Evolutionary conservation across 768 basidiomycete genomes (phyloP).

Genomic region (Gloeopeniophorella convolvens): DNA sequence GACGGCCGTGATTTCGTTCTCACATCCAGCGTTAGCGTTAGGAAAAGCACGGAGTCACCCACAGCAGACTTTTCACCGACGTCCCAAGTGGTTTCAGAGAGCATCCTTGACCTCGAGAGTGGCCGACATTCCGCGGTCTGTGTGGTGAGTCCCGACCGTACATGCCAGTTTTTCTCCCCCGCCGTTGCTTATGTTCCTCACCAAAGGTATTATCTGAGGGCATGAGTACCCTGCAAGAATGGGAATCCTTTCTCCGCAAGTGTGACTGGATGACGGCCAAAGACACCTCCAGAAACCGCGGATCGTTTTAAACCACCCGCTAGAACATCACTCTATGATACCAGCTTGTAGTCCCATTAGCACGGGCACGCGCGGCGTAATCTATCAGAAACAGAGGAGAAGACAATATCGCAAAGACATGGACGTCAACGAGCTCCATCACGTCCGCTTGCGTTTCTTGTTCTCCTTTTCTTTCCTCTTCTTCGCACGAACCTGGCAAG

Average conservation of each 20-base stretch:
- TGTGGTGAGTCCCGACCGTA: constrained; percentile 37
- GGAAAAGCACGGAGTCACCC: constrained; percentile 34
- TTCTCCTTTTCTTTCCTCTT: constrained; percentile 73
- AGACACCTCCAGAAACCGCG: constrained; percentile 14
- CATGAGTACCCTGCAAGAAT: constrained; percentile 32
- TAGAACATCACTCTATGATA: neutral
- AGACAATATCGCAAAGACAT: neutral
- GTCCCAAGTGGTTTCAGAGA: constrained; percentile 37
- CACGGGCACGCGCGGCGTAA: neutral
- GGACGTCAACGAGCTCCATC: neutral
- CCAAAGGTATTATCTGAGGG: constrained; percentile 42
- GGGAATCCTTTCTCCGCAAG: constrained; percentile 38
- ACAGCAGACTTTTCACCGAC: constrained; percentile 7
- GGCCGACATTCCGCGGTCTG: constrained; percentile 45
- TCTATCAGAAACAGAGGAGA: neutral
- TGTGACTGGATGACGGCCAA: constrained; percentile 36
- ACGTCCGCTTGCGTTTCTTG: constrained; percentile 49
- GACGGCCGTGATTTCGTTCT: constrained; percentile 40
- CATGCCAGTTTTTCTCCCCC: neutral
- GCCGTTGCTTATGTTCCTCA: neutral
- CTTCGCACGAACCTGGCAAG: constrained; percentile 64
- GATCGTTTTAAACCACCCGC: neutral
- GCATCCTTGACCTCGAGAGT: constrained; percentile 46
- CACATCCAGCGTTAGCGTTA: constrained; percentile 40
- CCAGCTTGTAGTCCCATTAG: neutral